These are phyloP conservation scores for Syzygium grande DNA, from an alignment of 345 rosid genomes.

Conservation along the genomic window DNA sequence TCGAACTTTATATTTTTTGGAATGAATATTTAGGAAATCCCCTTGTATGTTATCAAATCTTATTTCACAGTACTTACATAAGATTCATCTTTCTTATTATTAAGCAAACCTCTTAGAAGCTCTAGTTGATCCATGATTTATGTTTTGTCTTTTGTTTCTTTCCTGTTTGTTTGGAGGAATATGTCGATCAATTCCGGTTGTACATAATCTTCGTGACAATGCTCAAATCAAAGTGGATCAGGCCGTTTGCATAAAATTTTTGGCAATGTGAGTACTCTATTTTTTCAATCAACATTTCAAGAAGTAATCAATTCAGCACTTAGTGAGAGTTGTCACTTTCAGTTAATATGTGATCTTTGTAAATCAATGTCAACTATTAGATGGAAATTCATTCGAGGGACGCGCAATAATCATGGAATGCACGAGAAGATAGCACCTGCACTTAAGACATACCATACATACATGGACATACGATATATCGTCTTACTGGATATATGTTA, in stretches of 20 bases:
- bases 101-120: background rate
- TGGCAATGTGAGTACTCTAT: background rate
- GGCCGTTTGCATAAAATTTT: background rate
- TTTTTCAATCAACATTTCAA: background rate
- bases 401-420: background rate
- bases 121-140: background rate
- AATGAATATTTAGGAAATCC: rapidly evolving
- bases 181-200: background rate
- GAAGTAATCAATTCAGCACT: background rate
- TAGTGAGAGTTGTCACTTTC: background rate
- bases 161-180: background rate
- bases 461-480: background rate
- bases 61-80: background rate
- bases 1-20: background rate
- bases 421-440: background rate
- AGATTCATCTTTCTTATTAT: background rate
- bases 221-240: background rate
- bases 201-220: background rate
- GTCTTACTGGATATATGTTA: background rate
- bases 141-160: background rate
- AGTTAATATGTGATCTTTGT: background rate
- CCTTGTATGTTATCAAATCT: background rate
- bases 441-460: background rate
- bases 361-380: background rate
- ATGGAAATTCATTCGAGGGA: background rate